phyloP scores from a whole-genome alignment of 352 stramenopile genomes.

The Globisporangium takayamanum region DNA sequence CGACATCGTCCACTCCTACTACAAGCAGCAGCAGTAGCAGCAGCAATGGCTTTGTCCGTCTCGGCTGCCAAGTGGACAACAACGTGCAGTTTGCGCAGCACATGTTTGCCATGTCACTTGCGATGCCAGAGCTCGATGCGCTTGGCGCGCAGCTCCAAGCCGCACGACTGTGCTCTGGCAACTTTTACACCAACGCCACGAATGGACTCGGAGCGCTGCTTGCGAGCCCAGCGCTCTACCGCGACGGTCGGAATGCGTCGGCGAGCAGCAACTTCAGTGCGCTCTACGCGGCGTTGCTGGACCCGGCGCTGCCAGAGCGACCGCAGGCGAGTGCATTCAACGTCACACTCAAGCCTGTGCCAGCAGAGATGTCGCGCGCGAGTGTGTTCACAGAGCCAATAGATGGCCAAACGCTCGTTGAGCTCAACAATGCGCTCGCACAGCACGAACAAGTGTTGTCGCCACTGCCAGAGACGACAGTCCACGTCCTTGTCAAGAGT shows the following conservation, averaged over 20 bases:
- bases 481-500: slow-evolving; percentile 55
- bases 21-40: background rate
- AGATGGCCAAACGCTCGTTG: slow-evolving; percentile 1
- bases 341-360: slow-evolving; percentile 22
- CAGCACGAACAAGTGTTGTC: background rate
- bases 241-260: slow-evolving; percentile 32
- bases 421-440: slow-evolving; percentile 4
- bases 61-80: slow-evolving; percentile 71
- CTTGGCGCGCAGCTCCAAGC: slow-evolving; percentile 45
- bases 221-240: slow-evolving; percentile 28
- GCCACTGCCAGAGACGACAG: slow-evolving; percentile 1
- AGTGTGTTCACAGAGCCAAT: slow-evolving; percentile 11
- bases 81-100: slow-evolving; percentile 78
- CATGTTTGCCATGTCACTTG: slow-evolving; percentile 55
- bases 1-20: slow-evolving; percentile 17
- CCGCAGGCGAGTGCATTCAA: slow-evolving; percentile 16
- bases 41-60: slow-evolving; percentile 39
- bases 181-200: slow-evolving; percentile 37
- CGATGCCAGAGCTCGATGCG: slow-evolving; percentile 24
- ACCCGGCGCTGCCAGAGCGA: slow-evolving; percentile 24
- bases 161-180: slow-evolving; percentile 61
- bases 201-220: slow-evolving; percentile 26
- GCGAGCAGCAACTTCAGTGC: slow-evolving; percentile 23
- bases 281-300: slow-evolving; percentile 46
- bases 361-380: background rate